Percentiles rank a stretch among this genome's conserved stretches.
phyloP scores from a whole-genome alignment of 306 rosid genomes.

The Quercus ilex region DNA sequence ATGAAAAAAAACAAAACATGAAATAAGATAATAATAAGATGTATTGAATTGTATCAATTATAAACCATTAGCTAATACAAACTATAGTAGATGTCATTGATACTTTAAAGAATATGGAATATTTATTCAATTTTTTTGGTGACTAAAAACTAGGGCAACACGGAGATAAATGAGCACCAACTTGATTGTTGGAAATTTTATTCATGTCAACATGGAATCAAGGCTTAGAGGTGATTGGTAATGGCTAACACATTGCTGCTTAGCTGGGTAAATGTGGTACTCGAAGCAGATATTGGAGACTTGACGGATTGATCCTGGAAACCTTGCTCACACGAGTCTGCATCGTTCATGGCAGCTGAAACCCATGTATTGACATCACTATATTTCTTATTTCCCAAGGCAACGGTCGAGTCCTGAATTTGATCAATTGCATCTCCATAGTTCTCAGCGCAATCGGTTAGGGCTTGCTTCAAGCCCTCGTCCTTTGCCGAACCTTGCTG shows the following conservation, averaged over 20 bases:
- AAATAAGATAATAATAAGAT: too few relatives aligned
- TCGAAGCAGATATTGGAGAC: background rate
- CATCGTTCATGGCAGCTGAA: constrained; percentile 6
- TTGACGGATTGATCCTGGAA: background rate
- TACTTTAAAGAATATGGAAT: too few relatives aligned
- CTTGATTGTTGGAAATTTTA: too few relatives aligned
- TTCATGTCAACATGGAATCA: too few relatives aligned
- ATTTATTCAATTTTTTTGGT: too few relatives aligned
- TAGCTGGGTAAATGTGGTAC: background rate
- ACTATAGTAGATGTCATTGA: too few relatives aligned
- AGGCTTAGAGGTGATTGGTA: background rate
- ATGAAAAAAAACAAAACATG: too few relatives aligned
- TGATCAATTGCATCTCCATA: background rate
- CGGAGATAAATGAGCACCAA: too few relatives aligned
- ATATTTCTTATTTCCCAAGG: background rate
- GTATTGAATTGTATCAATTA: too few relatives aligned
- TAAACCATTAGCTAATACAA: too few relatives aligned
- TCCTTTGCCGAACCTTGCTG: background rate
- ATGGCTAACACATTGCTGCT: constrained; percentile 17
- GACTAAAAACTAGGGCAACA: too few relatives aligned
- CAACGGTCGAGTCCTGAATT: background rate
- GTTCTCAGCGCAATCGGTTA: constrained; percentile 1
- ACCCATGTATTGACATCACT: constrained; percentile 12
- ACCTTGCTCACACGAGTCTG: constrained; percentile 13
- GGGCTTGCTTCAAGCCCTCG: background rate